Evolutionary conservation across 1,139 yeast species (phyloP), one percentile per base, ranked within the genome.

Genomic region (Meyerozyma carpophila): DNA sequence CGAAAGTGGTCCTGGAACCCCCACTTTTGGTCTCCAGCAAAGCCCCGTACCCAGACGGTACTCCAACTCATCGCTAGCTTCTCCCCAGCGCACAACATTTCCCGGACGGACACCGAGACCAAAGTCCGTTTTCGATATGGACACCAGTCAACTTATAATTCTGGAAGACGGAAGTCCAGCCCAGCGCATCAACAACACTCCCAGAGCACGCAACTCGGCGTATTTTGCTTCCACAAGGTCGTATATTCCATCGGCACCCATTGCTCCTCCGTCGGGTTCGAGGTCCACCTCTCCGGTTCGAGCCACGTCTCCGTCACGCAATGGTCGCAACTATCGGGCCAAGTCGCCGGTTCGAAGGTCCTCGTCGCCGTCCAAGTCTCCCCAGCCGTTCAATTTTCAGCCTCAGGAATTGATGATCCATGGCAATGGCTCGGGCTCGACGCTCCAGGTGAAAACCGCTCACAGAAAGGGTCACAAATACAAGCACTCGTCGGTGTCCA

Each of bases 401-500:
- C 70, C 81, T 2, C 66, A 73, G 31, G 65, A 69, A 36, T 53
- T 69, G 36, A 57, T 62, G 45, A 63, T 66, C 60, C 61, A 57
- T 40, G 55, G 43, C 42, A 63, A 60, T 50, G 55, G 59, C n/a
- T 60, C 67, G 8, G 54, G 55, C 32, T 55, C 52, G 32, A 59
- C 67, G 5, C 54, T 70, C 26, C 60, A 56, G 52, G 62, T 65
- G 13, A 76, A 74, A 49, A 78, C 91, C 0, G 81, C 86, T 0
- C 94, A 88, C 56, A 80, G 98, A 68, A 83, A 91, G 51, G 98
- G 98, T 9, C 98, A 93, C 65, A 79, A 91, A 54, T 93, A 93
- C 59, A 93, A 93, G 61, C 98, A 93, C 56, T 89, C 97, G 5
- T 89, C 97, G n/a, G 96, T 93, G 5, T 87, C 96, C 3, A 86